Percentiles rank a stretch among this genome's conserved stretches.
Conservation (phyloP, 2,329 filamentous ascomycete species). For the Aspergillus caelatus region DNA sequence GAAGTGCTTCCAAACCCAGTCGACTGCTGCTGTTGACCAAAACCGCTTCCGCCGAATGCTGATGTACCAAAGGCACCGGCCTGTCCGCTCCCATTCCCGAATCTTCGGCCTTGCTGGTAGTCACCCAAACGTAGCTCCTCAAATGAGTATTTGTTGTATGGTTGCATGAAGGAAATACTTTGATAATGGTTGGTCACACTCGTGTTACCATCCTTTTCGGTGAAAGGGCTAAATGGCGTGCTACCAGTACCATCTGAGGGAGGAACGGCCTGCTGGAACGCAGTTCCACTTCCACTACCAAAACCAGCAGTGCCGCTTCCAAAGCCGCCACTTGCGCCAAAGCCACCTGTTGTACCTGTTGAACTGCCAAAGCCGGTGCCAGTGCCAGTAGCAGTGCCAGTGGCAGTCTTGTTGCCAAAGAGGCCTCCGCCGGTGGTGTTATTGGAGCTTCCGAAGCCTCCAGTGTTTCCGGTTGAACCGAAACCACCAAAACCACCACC, state of each 20-base stretch:
- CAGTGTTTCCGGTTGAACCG: slow-evolving; percentile 25
- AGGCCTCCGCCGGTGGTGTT: slow-evolving; percentile 35
- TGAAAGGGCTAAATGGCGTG: slow-evolving; percentile 48
- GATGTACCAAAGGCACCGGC: slow-evolving; percentile 77
- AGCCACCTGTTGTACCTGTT: slow-evolving; percentile 26
- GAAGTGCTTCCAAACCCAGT: slow-evolving; percentile 49
- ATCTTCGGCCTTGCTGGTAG: slow-evolving; percentile 83
- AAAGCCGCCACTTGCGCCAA: slow-evolving; percentile 32
- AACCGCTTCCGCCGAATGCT: slow-evolving; percentile 55
- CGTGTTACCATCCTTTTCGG: slow-evolving; percentile 48
- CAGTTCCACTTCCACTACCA: slow-evolving; percentile 44
- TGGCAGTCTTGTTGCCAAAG: slow-evolving; percentile 21
- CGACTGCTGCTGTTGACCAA: slow-evolving; percentile 47
- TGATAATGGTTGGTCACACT: slow-evolving; percentile 49
- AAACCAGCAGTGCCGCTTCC: slow-evolving; percentile 35
- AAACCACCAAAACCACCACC: slow-evolving; percentile 34
- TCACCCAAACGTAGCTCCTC: slow-evolving; percentile 80
- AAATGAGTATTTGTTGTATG: slow-evolving; percentile 80
- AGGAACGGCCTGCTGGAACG: slow-evolving; percentile 43
- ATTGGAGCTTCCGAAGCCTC: slow-evolving; percentile 35
- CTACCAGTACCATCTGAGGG: slow-evolving; percentile 49
- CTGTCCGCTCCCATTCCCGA: slow-evolving; percentile 79
- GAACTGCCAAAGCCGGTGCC: slow-evolving; percentile 22
- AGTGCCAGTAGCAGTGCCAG: neutral
- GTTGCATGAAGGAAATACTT: slow-evolving; percentile 52